Evolutionary conservation across 176 grass and related monocot species (phyloP).

Genomic region (Themeda triandra): DNA sequence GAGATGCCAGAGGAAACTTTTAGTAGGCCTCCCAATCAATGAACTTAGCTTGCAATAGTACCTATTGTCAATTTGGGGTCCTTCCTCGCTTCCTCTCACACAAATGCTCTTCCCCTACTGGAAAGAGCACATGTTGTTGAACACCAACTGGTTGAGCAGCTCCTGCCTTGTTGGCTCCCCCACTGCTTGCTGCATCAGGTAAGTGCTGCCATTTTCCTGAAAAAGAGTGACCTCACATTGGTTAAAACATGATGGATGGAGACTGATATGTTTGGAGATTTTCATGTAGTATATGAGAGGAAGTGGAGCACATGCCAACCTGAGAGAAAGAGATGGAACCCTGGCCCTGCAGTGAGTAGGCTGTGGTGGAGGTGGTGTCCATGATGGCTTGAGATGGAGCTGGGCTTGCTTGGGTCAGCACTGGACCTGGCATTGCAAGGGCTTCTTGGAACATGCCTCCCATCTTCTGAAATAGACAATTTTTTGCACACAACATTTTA

Average conservation of each 20-base stretch:
- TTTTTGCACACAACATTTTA: background rate
- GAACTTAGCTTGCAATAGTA: conserved; percentile 32
- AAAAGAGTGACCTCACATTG: conserved; percentile 34
- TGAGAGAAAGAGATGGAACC: conserved; percentile 53
- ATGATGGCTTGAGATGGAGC: conserved; percentile 51
- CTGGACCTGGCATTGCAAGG: conserved; percentile 45
- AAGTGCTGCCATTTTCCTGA: conserved; percentile 52
- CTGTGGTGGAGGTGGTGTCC: conserved; percentile 34
- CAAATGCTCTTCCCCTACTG: conserved; percentile 50
- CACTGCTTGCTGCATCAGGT: conserved; percentile 67
- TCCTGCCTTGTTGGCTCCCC: conserved; percentile 74
- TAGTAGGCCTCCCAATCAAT: conserved; percentile 38
- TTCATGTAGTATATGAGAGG: conserved; percentile 11
- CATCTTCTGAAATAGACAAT: conserved; percentile 47
- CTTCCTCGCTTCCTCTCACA: conserved; percentile 4
- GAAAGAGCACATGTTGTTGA: conserved; percentile 76
- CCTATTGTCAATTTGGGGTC: conserved; percentile 60
- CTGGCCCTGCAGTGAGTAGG: conserved; percentile 51
- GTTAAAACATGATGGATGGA: conserved; percentile 28
- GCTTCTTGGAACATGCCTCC: conserved; percentile 55
- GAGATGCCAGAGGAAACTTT: background rate
- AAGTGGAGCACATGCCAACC: conserved; percentile 22
- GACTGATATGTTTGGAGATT: conserved; percentile 22
- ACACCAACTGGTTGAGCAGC: conserved; percentile 67
- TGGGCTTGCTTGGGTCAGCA: conserved; percentile 37